These are phyloP conservation scores for Exserohilum turcica DNA, from an alignment of 2,329 filamentous ascomycete genomes.

Conservation along the genomic window DNA sequence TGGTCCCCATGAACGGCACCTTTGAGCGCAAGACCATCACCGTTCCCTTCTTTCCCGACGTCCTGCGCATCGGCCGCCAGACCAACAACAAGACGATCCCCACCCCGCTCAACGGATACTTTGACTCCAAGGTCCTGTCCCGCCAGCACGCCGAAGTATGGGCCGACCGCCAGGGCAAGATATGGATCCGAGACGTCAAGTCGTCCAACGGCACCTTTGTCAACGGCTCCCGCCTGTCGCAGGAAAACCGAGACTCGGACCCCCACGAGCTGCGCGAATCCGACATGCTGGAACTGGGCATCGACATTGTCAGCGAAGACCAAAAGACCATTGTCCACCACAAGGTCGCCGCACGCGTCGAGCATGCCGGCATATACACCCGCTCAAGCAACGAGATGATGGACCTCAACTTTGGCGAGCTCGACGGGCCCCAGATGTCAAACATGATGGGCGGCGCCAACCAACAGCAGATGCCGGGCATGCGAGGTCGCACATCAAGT, in stretches of 20 bases:
- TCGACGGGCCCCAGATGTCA: constrained; percentile 77
- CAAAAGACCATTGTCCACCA: constrained; percentile 98
- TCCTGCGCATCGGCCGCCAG: constrained; percentile 89
- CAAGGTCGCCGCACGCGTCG: constrained; percentile 95
- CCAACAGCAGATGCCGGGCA: constrained; percentile 67
- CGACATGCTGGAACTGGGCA: constrained; percentile 91
- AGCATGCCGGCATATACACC: constrained; percentile 85
- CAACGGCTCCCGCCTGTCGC: constrained; percentile 86
- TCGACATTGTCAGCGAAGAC: constrained; percentile 98
- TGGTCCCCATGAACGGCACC: constrained; percentile 90
- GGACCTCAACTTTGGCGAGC: constrained; percentile 89
- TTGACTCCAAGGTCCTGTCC: constrained; percentile 97
- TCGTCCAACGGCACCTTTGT: constrained; percentile 99
- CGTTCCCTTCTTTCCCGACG: constrained; percentile 93
- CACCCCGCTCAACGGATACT: constrained; percentile 89
- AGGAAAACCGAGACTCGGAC: constrained; percentile 94
- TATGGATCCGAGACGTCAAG: constrained; percentile 96
- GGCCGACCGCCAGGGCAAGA: constrained; percentile 81
- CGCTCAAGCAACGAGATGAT: constrained; percentile 72
- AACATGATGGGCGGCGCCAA: constrained; percentile 68
- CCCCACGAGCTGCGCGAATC: constrained; percentile 90
- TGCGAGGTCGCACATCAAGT: constrained; percentile 66
- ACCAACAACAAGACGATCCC: constrained; percentile 96
- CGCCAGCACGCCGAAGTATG: constrained; percentile 96
- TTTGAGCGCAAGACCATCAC: constrained; percentile 97